Base-by-base conservation (phyloP, 352 stramenopile genomes). In the Aphanomyces euteiches region DNA sequence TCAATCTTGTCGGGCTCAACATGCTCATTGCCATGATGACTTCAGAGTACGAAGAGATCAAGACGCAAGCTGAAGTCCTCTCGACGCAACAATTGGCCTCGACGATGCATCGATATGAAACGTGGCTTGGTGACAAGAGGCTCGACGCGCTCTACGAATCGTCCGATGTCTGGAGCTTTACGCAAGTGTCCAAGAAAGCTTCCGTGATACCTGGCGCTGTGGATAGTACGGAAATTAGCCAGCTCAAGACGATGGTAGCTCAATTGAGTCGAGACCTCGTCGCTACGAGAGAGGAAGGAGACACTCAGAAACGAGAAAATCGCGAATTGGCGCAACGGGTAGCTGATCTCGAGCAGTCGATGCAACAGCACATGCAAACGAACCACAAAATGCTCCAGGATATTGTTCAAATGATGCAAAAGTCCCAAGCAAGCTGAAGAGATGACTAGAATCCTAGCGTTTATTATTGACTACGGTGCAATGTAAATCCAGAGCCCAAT, bases 401-500 rank as follows among this genome's bases (percentile, higher is more conserved):
- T 19, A 17, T 58, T 19, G 50, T 58, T 28, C 15, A 36, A 17
- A 13, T 58, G 50, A 12, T 58, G 7, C 50, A 58, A 58, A 58
- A 7, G 17, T 58, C 17, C 8, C 5, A 63, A 40, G 12, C 39
- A 54, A 39, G 10, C 15, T 21, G 13, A 56, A 40, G 36, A 38
- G 40, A 3, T 54, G 19, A 41, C 17, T 28, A 28, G 28, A 28
- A 28, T 28, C 28, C 28, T 28, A 28, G 2, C 28, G 28, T 28
- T 56, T 67, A 56, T n/a, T 39, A 56, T 40, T 86, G 88, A 36
- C 90, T 79, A 47, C 84, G 81, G 61, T 92, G 83, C 47, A 90
- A 75, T 34, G 79, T 89, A 72, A 87, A 93, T 13, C 82, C 85
- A 40, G 76, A 89, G 61, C 84, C 86, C 47, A 93, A 75, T 40